A percentile compares a stretch with the other conserved stretches of the same genome.
Evolutionary conservation across 306 rosid genomes (phyloP).

Genomic region (Alnus glutinosa): DNA sequence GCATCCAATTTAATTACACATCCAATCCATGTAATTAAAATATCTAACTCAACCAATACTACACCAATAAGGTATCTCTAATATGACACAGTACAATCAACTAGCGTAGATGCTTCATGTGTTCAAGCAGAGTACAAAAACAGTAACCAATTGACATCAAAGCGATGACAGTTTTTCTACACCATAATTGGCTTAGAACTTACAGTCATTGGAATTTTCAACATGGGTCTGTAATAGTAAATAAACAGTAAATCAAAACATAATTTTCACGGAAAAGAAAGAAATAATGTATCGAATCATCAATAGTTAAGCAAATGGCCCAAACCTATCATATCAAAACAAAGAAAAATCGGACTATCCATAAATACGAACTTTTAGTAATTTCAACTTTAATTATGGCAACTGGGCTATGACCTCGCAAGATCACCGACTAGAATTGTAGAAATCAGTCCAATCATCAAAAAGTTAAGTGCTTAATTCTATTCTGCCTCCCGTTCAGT

Average conservation of each 20-base stretch:
- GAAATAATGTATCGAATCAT: background rate
- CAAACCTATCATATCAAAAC: background rate
- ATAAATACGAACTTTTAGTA: background rate
- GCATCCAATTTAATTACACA: background rate
- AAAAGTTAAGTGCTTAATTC: background rate
- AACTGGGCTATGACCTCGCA: background rate
- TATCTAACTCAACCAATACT: background rate
- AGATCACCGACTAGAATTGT: background rate
- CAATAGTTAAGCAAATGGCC: background rate
- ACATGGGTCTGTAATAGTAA: background rate
- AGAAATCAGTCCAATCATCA: background rate
- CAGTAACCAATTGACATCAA: background rate
- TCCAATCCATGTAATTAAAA: conserved; percentile 9
- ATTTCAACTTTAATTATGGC: background rate
- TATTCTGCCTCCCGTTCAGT: background rate
- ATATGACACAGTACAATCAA: background rate
- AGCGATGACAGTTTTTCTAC: background rate
- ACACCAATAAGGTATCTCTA: conserved; percentile 1
- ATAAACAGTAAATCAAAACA: background rate
- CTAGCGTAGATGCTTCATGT: background rate
- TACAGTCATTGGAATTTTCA: background rate
- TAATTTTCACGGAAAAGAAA: background rate
- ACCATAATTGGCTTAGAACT: background rate
- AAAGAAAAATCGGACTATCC: background rate
- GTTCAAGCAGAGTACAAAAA: background rate